A percentile compares a stretch with the other conserved stretches of the same genome.
Evolutionary conservation across 2,329 filamentous ascomycete species (phyloP).

Genomic region (Elsinoe perseae): DNA sequence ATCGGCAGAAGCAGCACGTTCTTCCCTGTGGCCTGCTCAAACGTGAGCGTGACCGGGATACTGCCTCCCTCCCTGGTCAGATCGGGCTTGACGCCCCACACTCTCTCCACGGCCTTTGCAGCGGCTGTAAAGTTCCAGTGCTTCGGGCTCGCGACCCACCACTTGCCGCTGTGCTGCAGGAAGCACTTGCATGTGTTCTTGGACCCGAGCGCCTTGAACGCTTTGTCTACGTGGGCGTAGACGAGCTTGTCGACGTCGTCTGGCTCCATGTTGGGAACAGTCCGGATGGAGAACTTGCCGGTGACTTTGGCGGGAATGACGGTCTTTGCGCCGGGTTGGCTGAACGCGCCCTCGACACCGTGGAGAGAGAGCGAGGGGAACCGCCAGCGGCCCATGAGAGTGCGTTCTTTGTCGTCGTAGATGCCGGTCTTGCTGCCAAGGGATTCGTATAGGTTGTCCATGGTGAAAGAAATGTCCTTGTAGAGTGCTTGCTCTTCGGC

Average conservation of each 20-base stretch:
- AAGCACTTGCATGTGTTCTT: conserved; percentile 85
- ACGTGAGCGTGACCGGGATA: conserved; percentile 93
- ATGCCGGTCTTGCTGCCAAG: conserved; percentile 84
- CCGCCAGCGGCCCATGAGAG: conserved; percentile 93
- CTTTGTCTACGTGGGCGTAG: conserved; percentile 71
- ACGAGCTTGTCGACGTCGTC: conserved; percentile 80
- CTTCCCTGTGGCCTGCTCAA: conserved; percentile 96
- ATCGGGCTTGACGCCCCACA: conserved; percentile 89
- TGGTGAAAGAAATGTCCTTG: conserved; percentile 82
- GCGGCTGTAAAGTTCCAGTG: conserved; percentile 98
- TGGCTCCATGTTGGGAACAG: conserved; percentile 95
- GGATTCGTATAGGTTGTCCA: conserved; percentile 89
- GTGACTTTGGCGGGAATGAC: conserved; percentile 97
- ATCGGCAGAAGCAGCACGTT: conserved; percentile 93
- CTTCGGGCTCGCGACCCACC: conserved; percentile 96
- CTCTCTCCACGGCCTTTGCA: conserved; percentile 88
- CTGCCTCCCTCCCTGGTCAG: conserved; percentile 94
- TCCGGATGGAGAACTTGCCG: conserved; percentile 97
- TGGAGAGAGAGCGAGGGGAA: conserved; percentile 91
- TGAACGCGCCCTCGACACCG: conserved; percentile 92
- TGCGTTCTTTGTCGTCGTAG: conserved; percentile 78
- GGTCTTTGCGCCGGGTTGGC: conserved; percentile 87
- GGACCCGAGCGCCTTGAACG: conserved; percentile 77
- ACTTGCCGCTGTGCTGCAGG: conserved; percentile 87
- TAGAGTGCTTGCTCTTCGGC: conserved; percentile 85